Evolutionary conservation across 192 early-diverging fungal genomes (phyloP).

Genomic region (Coemansia javaensis): DNA sequence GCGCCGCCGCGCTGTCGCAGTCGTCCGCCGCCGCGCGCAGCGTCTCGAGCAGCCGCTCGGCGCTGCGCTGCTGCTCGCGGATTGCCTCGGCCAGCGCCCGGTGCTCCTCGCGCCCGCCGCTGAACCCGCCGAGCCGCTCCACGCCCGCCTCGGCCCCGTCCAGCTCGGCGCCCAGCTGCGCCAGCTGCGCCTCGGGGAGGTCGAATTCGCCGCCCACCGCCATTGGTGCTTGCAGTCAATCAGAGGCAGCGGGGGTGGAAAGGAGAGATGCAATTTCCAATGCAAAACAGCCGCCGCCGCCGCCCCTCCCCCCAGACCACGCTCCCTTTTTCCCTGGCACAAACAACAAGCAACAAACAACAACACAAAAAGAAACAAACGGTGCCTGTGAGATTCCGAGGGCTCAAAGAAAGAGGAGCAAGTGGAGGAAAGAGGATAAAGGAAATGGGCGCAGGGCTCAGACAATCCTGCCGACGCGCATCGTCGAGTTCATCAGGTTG

Average conservation of each 20-base stretch:
- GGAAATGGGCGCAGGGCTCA: too few species aligned
- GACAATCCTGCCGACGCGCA: conserved; percentile 60
- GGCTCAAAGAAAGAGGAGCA: conserved; percentile 1
- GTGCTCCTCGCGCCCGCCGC: conserved; percentile 32
- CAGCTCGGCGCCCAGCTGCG: conserved; percentile 22
- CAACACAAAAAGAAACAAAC: too few species aligned
- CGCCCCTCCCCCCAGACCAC: too few species aligned
- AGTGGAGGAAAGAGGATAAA: conserved; percentile 2
- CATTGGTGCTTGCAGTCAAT: conserved; percentile 1
- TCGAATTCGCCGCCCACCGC: background rate
- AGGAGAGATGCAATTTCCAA: background rate
- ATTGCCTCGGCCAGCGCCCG: conserved; percentile 30
- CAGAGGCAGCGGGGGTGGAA: background rate
- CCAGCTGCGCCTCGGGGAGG: conserved; percentile 2
- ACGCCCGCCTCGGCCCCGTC: conserved; percentile 28
- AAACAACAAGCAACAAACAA: too few species aligned
- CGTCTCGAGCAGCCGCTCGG: conserved; percentile 27
- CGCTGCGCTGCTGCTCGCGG: conserved; percentile 38
- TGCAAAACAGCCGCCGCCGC: too few species aligned
- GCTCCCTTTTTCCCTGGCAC: too few species aligned
- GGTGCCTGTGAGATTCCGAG: too few species aligned
- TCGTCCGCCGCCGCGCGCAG: conserved; percentile 4
- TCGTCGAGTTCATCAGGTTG: conserved; percentile 67
- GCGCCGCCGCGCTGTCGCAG: background rate
- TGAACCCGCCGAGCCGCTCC: conserved; percentile 23